Evolutionary conservation across 148 eudicot genomes (phyloP).

Genomic region (Heliamphora exappendiculata): DNA sequence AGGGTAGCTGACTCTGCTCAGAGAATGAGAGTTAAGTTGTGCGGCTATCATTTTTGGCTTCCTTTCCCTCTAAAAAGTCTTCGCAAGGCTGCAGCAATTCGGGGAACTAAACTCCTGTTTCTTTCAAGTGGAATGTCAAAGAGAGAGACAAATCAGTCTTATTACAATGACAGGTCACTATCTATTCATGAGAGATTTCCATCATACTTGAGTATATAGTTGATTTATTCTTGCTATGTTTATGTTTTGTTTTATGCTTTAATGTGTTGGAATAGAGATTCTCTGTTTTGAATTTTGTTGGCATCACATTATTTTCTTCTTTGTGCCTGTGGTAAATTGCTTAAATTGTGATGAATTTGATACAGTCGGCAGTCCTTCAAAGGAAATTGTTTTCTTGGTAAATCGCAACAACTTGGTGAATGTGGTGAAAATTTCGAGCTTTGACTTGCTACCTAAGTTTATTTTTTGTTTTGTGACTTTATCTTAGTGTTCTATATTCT

Average conservation of each 20-base stretch:
- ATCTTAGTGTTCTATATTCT: neutral
- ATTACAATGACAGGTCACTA: constrained; percentile 44
- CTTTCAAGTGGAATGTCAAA: constrained; percentile 72
- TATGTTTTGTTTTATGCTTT: neutral
- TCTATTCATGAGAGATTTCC: neutral
- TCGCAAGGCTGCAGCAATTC: constrained; percentile 44
- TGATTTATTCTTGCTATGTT: neutral
- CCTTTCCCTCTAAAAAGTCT: constrained; percentile 59
- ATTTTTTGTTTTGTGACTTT: neutral
- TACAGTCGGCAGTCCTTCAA: neutral
- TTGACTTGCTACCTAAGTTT: neutral
- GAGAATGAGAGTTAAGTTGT: constrained; percentile 48
- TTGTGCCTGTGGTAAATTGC: neutral
- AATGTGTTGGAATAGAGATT: neutral
- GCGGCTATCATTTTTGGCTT: constrained; percentile 43
- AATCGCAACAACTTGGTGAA: neutral
- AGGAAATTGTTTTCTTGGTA: neutral
- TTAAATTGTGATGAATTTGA: neutral
- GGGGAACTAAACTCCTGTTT: constrained; percentile 45
- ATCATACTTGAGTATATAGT: neutral
- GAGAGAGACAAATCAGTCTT: constrained; percentile 56
- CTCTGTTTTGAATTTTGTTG: neutral
- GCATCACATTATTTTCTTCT: neutral
- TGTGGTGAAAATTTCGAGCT: neutral
- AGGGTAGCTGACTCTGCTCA: constrained; percentile 87